Percentiles rank a stretch among this genome's conserved stretches.
Evolutionary conservation across 2,329 filamentous ascomycete species (phyloP).

Genomic region (Colletotrichum australisinense): DNA sequence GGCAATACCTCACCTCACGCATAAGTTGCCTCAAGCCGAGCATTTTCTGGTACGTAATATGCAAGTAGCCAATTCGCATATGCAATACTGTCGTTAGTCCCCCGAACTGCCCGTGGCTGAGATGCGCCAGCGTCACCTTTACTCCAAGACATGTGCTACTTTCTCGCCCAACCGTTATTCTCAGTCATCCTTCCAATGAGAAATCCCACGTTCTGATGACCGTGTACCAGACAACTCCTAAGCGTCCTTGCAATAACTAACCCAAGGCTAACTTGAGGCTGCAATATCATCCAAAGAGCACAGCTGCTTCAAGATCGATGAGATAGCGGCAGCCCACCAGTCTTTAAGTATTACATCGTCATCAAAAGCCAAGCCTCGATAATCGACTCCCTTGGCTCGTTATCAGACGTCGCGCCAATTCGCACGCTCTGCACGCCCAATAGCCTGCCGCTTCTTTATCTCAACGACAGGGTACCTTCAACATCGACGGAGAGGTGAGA

Average conservation of each 20-base stretch:
- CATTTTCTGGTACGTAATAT: background rate
- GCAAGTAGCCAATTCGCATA: background rate
- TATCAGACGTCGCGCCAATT: slow-evolving; percentile 25
- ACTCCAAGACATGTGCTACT: background rate
- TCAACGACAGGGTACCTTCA: slow-evolving; percentile 23
- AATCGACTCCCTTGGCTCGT: slow-evolving; percentile 2
- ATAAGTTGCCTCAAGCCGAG: background rate
- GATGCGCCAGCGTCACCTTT: background rate
- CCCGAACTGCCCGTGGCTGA: background rate
- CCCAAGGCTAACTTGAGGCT: background rate
- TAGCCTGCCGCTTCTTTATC: slow-evolving; percentile 27
- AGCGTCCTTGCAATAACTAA: background rate
- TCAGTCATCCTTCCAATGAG: background rate
- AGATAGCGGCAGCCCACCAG: background rate
- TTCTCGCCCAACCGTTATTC: background rate
- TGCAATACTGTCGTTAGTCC: background rate
- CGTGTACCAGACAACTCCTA: background rate
- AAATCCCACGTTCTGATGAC: background rate
- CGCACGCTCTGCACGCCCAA: slow-evolving; percentile 18
- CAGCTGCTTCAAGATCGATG: background rate
- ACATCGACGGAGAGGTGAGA: background rate
- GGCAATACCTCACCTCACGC: background rate
- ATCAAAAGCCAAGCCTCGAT: slow-evolving; percentile 9
- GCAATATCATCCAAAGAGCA: background rate
- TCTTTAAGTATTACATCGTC: background rate